phyloP scores from a whole-genome alignment of 176 grass and related monocot species.

The Areca catechu region DNA sequence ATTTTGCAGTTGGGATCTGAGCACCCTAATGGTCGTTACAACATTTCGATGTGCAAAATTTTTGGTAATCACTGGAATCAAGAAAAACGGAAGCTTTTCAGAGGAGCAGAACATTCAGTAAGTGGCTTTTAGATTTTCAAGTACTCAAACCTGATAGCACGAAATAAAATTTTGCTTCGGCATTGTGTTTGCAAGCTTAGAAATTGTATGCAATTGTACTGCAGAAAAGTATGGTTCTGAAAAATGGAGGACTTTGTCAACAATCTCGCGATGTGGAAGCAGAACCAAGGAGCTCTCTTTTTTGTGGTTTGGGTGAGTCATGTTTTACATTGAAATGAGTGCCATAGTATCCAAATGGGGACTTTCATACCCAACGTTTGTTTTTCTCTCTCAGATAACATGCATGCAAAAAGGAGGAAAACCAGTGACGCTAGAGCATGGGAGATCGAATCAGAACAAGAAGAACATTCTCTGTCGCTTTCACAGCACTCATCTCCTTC shows the following conservation, averaged over 20 bases:
- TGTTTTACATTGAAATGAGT: background rate
- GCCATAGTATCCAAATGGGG: too few species aligned
- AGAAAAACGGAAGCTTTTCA: slow-evolving; percentile 62
- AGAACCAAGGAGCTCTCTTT: slow-evolving; percentile 38
- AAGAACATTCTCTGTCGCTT: slow-evolving; percentile 85
- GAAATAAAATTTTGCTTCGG: too few species aligned
- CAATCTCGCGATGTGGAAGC: slow-evolving; percentile 31
- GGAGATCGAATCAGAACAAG: slow-evolving; percentile 61
- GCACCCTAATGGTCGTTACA: slow-evolving; percentile 94
- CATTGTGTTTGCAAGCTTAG: too few species aligned
- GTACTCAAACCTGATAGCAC: too few species aligned
- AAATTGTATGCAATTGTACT: background rate
- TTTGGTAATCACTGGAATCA: slow-evolving; percentile 90
- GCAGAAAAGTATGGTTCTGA: slow-evolving; percentile 28
- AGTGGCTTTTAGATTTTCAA: background rate
- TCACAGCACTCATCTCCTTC: slow-evolving; percentile 90
- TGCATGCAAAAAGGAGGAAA: slow-evolving; percentile 59
- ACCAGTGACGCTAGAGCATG: slow-evolving; percentile 28
- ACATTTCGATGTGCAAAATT: slow-evolving; percentile 93
- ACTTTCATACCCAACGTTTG: too few species aligned
- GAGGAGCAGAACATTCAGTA: slow-evolving; percentile 38
- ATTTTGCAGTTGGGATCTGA: slow-evolving; percentile 86
- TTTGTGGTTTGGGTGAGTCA: slow-evolving; percentile 36
- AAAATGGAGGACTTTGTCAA: slow-evolving; percentile 32
- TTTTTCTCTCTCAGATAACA: slow-evolving; percentile 36